Base-by-base conservation (phyloP, 768 basidiomycete species). In the Clavulina sp. region DNA sequence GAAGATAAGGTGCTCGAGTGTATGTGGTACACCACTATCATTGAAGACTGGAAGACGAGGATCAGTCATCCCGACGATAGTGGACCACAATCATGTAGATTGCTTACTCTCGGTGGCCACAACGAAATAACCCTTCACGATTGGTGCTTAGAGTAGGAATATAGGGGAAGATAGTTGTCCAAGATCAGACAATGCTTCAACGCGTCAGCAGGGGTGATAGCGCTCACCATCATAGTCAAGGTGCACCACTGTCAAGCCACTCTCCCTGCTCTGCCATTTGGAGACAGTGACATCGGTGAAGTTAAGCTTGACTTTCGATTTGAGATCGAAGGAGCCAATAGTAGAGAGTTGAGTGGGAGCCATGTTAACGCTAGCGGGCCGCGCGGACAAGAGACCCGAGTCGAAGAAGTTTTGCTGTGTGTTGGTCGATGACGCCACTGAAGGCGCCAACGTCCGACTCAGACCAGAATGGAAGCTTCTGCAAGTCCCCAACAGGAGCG, bases 11-110 rank as follows among this genome's bases (percentile, higher is more conserved):
- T 96, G 92, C 67, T 96, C 93, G 34, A 97, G 69, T 1, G 93
- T 96, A 65, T 96, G 93, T 2, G 93, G 93, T 60, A 92, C 84
- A 52, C 93, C 93, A 48, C 79, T 83, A 62, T 95, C 92, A 66
- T 93, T 73, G 66, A 95, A 93, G 62, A 92, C 89, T 92, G 52
- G 23, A 32, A 43, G 23, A 4, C n/a, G n/a, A n/a, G 36, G 41
- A 51, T 41, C 41, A 18, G 46, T 52, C 43, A 51, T 44, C 30
- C 41, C 13, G 50, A 54, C 34, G 50, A 43, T 13, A 13, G 28
- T 2, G 19, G 23, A 21, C 26, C 29, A 21, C 32, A 5, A 16
- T 51, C 19, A 26, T 28, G n/a, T n/a, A 28, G 48, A 48, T 63
- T 31, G 60, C 77, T 49, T 60, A 87, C 88, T 93, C 70, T 95